Conservation (phyloP, 306 rosid species). For the Amphicarpaea edgeworthii region DNA sequence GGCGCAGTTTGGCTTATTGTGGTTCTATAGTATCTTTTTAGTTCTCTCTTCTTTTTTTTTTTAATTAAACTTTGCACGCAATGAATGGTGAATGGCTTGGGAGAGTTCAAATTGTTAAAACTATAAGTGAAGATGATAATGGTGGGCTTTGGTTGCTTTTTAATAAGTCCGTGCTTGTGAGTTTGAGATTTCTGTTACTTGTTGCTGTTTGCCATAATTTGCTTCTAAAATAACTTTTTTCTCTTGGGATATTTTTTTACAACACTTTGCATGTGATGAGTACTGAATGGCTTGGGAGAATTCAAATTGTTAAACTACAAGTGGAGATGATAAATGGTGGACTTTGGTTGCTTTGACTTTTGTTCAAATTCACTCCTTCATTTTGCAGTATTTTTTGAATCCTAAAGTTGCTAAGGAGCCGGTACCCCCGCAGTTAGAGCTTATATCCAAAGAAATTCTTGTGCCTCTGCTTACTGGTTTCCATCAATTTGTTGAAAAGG, state of each 20-base stretch:
- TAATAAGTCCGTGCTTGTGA: too few species aligned
- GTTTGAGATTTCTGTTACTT: too few species aligned
- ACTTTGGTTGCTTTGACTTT: conserved; percentile 37
- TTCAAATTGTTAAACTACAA: too few species aligned
- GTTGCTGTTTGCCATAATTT: background rate
- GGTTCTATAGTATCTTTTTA: background rate
- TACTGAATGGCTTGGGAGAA: background rate
- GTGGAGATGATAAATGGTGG: background rate
- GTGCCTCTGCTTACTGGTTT: conserved; percentile 73
- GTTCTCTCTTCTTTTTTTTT: too few species aligned
- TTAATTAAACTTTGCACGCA: too few species aligned
- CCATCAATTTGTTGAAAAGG: conserved; percentile 76
- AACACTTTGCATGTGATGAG: background rate
- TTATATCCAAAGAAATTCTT: conserved; percentile 67
- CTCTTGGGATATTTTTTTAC: background rate
- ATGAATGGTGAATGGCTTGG: background rate
- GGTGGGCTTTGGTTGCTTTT: conserved; percentile 29
- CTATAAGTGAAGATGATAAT: conserved; percentile 1
- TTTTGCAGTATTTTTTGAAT: conserved; percentile 80
- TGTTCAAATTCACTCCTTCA: conserved; percentile 27
- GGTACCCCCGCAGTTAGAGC: conserved; percentile 82
- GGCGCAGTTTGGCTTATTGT: background rate
- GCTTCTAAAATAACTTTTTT: background rate
- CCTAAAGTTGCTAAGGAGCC: conserved; percentile 86
- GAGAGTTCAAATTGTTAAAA: conserved; percentile 14